Conservation (phyloP, 2,329 filamentous ascomycete genomes). For the Xylaria sp. region DNA sequence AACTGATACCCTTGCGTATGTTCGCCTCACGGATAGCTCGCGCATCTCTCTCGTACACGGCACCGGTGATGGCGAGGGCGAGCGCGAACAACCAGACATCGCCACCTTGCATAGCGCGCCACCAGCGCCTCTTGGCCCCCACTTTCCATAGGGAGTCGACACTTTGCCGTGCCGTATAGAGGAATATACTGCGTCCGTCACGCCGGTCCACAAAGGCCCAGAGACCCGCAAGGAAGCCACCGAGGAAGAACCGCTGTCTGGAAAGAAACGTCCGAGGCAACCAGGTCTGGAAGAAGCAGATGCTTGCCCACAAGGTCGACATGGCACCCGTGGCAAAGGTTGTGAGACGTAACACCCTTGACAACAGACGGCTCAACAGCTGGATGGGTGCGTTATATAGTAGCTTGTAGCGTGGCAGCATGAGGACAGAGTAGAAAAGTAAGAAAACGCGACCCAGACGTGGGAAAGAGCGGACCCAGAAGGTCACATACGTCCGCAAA, state of each 20-base stretch:
- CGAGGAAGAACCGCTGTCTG: constrained; percentile 83
- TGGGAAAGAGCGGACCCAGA: constrained; percentile 80
- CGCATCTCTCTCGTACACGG: constrained; percentile 68
- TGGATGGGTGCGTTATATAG: constrained; percentile 66
- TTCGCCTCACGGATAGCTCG: constrained; percentile 60
- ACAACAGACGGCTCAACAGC: constrained; percentile 60
- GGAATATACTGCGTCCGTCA: constrained; percentile 61
- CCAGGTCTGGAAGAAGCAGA: constrained; percentile 81
- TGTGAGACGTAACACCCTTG: constrained; percentile 66
- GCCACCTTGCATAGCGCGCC: constrained; percentile 74
- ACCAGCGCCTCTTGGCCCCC: constrained; percentile 84
- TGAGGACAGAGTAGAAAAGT: constrained; percentile 64
- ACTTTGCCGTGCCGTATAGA: constrained; percentile 73
- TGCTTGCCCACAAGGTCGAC: constrained; percentile 78
- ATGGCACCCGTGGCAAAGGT: constrained; percentile 78
- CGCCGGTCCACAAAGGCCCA: constrained; percentile 74
- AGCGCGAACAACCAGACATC: constrained; percentile 80
- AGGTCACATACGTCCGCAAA: constrained; percentile 77
- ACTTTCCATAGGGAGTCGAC: constrained; percentile 88
- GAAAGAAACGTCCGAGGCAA: constrained; percentile 70
- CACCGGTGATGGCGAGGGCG: constrained; percentile 71
- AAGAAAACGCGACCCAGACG: constrained; percentile 72
- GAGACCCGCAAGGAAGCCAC: constrained; percentile 76
- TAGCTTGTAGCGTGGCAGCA: constrained; percentile 61
- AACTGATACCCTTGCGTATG: constrained; percentile 67